Evolutionary conservation across 495 filamentous ascomycete species (phyloP).

Genomic region (Podospora australis): DNA sequence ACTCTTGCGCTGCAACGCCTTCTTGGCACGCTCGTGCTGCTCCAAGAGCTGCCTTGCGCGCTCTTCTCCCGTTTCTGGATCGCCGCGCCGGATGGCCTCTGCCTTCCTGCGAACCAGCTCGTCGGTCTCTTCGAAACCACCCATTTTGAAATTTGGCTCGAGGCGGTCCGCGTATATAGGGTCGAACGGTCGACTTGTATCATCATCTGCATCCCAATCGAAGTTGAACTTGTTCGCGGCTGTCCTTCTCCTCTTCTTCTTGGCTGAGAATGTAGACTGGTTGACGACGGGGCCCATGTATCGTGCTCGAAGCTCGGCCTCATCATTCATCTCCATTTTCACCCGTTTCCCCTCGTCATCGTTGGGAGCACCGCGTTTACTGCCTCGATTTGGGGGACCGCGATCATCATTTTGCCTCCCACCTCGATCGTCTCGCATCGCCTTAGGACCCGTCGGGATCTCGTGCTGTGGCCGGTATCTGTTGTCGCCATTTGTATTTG

Average conservation of each 20-base stretch:
- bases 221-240: constrained; percentile 99
- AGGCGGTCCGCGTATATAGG: constrained; percentile 74
- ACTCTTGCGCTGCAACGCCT: constrained; percentile 68
- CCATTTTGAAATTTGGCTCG: constrained; percentile 62
- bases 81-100: constrained; percentile 67
- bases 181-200: constrained; percentile 85
- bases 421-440: constrained; percentile 51
- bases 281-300: constrained; percentile 93
- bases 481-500: constrained; percentile 12
- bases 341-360: constrained; percentile 49
- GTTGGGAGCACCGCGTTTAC: constrained; percentile 22
- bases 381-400: constrained; percentile 21
- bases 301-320: constrained; percentile 66
- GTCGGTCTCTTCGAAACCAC: constrained; percentile 74
- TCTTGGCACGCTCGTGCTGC: constrained; percentile 54
- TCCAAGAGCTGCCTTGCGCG: constrained; percentile 79
- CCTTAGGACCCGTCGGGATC: constrained; percentile 74
- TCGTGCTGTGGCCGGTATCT: constrained; percentile 16
- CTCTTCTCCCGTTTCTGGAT: constrained; percentile 68
- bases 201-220: constrained; percentile 95
- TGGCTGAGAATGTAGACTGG: constrained; percentile 83
- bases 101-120: constrained; percentile 67
- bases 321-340: constrained; percentile 63
- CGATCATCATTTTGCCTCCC: constrained; percentile 27
- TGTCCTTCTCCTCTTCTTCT: constrained; percentile 91